Evolutionary conservation across 1,284 basidiomycete species (phyloP).

Genomic region (Microbotryum violaceum): DNA sequence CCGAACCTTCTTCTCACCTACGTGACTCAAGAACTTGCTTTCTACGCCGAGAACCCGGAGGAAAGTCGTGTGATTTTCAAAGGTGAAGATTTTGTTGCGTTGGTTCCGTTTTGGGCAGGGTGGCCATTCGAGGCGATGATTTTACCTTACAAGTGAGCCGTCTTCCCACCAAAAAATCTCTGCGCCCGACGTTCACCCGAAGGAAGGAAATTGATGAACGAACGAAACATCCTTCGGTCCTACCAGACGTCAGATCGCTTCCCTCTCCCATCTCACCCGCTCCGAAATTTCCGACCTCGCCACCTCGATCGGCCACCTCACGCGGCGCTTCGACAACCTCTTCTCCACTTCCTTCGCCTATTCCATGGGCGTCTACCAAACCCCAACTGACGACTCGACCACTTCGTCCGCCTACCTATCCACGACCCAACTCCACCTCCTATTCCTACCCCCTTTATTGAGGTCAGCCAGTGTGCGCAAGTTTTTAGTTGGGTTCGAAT

Average conservation of each 20-base stretch:
- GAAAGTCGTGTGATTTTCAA: conserved; percentile 53
- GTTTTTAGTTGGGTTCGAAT: conserved; percentile 87
- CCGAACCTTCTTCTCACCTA: conserved; percentile 81
- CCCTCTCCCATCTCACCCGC: conserved; percentile 54
- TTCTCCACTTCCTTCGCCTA: conserved; percentile 66
- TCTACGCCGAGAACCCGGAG: conserved; percentile 27
- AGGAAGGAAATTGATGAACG: background rate
- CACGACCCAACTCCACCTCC: conserved; percentile 68
- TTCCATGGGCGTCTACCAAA: conserved; percentile 91
- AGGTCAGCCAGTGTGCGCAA: conserved; percentile 76
- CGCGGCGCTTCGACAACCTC: conserved; percentile 75
- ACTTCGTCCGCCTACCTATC: conserved; percentile 29
- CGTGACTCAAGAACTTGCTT: conserved; percentile 62
- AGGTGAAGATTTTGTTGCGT: conserved; percentile 72
- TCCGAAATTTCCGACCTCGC: conserved; percentile 61
- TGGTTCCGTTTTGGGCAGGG: conserved; percentile 93
- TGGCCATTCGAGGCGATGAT: conserved; percentile 90
- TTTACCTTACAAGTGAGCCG: conserved; percentile 53
- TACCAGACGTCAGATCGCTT: conserved; percentile 57
- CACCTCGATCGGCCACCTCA: conserved; percentile 56
- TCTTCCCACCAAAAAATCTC: too few relatives aligned
- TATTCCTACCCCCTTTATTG: conserved; percentile 81
- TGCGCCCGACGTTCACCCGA: background rate
- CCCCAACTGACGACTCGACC: conserved; percentile 50
- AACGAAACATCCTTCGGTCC: background rate